Percentiles rank a stretch among this genome's conserved stretches.
These are phyloP conservation scores for Aspergillus fructus DNA, from an alignment of 2,329 filamentous ascomycete genomes.

Conservation along the genomic window DNA sequence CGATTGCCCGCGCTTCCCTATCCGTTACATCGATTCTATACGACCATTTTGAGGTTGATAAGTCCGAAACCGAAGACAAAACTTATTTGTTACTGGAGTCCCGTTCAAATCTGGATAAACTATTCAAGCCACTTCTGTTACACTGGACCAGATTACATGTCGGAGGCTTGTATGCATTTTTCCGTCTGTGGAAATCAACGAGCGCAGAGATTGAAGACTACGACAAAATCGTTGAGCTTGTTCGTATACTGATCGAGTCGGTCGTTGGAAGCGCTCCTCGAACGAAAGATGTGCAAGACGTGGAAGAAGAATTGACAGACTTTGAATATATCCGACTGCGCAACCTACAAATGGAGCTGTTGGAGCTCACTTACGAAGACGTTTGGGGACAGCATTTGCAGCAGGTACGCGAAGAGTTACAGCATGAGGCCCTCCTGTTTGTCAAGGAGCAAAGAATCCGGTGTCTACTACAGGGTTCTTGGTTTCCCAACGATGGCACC, in stretches of 20 bases:
- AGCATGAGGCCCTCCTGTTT: constrained; percentile 89
- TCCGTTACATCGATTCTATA: constrained; percentile 85
- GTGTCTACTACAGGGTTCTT: constrained; percentile 82
- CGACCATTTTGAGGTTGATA: constrained; percentile 93
- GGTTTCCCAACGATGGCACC: constrained; percentile 67
- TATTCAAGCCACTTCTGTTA: constrained; percentile 82
- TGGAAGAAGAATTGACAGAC: constrained; percentile 84
- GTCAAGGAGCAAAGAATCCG: constrained; percentile 95
- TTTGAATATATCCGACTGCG: constrained; percentile 78
- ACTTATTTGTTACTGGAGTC: constrained; percentile 73
- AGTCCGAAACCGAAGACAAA: constrained; percentile 76
- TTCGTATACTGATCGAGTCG: constrained; percentile 85
- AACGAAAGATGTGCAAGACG: constrained; percentile 78
- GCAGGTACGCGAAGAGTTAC: constrained; percentile 87
- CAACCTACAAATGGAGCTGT: constrained; percentile 86
- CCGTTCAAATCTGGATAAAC: constrained; percentile 74
- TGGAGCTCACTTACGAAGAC: constrained; percentile 89
- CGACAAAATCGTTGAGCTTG: constrained; percentile 86
- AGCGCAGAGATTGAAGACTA: constrained; percentile 84
- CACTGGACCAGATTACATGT: constrained; percentile 93
- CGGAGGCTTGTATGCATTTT: constrained; percentile 79
- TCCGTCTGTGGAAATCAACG: constrained; percentile 89
- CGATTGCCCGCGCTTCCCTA: constrained; percentile 81
- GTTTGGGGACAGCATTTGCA: constrained; percentile 88
- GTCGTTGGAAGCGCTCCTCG: constrained; percentile 80